Evolutionary conservation across 129 eudicot genomes (phyloP).

Genomic region (Chrysanthemum makinoi): DNA sequence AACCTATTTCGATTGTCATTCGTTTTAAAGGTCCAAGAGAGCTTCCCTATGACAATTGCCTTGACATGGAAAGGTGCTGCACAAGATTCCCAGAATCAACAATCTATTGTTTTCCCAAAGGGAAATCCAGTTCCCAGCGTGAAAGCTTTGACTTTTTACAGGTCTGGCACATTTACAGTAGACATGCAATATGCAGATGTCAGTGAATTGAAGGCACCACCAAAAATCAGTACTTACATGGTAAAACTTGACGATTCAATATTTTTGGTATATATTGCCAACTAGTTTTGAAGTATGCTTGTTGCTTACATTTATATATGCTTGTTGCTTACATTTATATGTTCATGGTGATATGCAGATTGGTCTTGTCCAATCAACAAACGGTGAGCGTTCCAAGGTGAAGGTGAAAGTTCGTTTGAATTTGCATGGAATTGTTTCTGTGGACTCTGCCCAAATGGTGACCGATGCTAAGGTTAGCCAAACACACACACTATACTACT

Average conservation of each 20-base stretch:
- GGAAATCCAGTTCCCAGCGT: conserved; percentile 77
- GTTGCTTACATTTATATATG: too few species aligned
- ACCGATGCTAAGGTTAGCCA: conserved; percentile 70
- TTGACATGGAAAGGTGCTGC: too few species aligned
- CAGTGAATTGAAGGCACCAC: conserved; percentile 71
- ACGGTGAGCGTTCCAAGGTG: conserved; percentile 72
- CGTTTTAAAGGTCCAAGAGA: too few species aligned
- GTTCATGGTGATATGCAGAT: conserved; percentile 41
- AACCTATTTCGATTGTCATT: too few species aligned
- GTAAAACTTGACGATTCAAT: conserved; percentile 32
- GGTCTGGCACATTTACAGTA: conserved; percentile 71
- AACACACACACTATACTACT: not conserved
- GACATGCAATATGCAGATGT: conserved; percentile 87
- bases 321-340: not conserved
- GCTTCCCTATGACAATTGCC: too few species aligned
- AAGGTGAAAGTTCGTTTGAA: conserved; percentile 79
- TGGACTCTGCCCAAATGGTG: conserved; percentile 89
- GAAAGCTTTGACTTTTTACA: conserved; percentile 72
- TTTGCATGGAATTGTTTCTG: conserved; percentile 76
- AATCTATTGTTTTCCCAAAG: conserved; percentile 72
- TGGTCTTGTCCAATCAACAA: conserved; percentile 82
- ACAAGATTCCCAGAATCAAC: conserved; percentile 28
- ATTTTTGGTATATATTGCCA: not conserved
- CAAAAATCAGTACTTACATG: conserved; percentile 83
- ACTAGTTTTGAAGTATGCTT: not conserved